A percentile compares a stretch with the other conserved stretches of the same genome.
Evolutionary conservation across 225 moss, liverwort and hornwort genomes (phyloP).

Genomic region (Antitrichia curtipendula): DNA sequence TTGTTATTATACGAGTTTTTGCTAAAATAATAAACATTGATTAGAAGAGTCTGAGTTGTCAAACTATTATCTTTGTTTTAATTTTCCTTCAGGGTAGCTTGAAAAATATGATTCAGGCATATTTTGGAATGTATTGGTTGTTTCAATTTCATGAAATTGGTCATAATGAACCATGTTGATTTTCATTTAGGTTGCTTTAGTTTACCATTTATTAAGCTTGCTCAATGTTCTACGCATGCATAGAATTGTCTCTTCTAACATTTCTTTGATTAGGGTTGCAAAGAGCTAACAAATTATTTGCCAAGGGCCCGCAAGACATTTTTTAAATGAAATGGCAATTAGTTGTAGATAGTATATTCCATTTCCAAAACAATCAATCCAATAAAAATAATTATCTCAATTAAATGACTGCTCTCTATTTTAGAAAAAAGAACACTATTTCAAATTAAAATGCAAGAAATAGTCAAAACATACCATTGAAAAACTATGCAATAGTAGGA

Average conservation of each 20-base stretch:
- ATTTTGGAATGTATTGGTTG: background rate
- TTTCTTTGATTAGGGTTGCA: background rate
- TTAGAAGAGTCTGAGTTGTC: fast-evolving
- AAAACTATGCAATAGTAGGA: background rate
- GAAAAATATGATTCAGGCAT: background rate
- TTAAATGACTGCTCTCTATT: fast-evolving
- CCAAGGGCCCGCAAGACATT: background rate
- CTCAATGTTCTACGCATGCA: background rate
- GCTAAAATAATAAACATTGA: background rate
- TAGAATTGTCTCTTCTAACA: background rate
- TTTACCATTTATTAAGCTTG: background rate
- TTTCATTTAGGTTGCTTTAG: background rate
- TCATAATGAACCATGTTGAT: background rate
- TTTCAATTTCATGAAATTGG: background rate
- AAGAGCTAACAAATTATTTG: background rate
- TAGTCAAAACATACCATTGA: background rate
- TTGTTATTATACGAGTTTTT: background rate
- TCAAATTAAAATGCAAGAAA: background rate
- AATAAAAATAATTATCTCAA: background rate
- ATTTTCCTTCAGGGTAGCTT: background rate
- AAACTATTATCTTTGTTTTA: background rate
- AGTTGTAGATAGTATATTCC: background rate
- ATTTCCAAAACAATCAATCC: background rate
- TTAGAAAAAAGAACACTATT: background rate
- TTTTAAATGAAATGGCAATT: background rate